phyloP scores from a whole-genome alignment of 306 rosid species.

The Styphnolobium japonicum region DNA sequence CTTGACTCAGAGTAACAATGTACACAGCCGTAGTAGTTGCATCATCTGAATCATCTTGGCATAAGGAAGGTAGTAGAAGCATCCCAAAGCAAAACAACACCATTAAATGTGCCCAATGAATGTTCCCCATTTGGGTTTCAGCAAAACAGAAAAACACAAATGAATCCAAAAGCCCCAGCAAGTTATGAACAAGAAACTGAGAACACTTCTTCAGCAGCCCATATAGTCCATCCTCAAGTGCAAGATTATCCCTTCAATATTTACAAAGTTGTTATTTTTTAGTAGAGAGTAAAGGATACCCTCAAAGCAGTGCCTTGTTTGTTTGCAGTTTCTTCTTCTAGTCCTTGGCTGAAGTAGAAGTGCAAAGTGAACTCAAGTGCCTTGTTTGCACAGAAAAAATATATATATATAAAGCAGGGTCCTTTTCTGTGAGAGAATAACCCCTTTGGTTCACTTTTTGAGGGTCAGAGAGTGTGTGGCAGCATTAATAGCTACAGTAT shows the following conservation, averaged over 20 bases:
- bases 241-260: slow-evolving; percentile 8
- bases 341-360: slow-evolving; percentile 13
- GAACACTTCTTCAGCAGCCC: slow-evolving; percentile 35
- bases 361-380: slow-evolving; percentile 27
- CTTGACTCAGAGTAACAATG: slow-evolving; percentile 73
- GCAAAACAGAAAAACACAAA: background rate
- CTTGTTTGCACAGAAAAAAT: slow-evolving; percentile 26
- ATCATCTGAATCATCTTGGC: slow-evolving; percentile 55
- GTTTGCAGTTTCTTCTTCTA: background rate
- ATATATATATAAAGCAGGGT: slow-evolving; percentile 38
- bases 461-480: slow-evolving; percentile 12
- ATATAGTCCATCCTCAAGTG: slow-evolving; percentile 25
- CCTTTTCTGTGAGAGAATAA: slow-evolving; percentile 31
- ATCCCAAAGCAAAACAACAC: slow-evolving; percentile 47
- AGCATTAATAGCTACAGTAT: slow-evolving; percentile 31
- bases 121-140: slow-evolving; percentile 50
- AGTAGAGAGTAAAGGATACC: slow-evolving; percentile 19
- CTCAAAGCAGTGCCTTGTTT: slow-evolving; percentile 25
- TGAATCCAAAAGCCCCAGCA: slow-evolving; percentile 25
- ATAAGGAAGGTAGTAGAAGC: slow-evolving; percentile 36
- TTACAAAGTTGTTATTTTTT: background rate
- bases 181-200: slow-evolving; percentile 13
- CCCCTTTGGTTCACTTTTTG: slow-evolving; percentile 30
- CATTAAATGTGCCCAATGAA: slow-evolving; percentile 34
- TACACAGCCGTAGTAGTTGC: slow-evolving; percentile 53